These are phyloP conservation scores for Penicillium sp. DNA, from an alignment of 2,329 filamentous ascomycete species.

Conservation along the genomic window DNA sequence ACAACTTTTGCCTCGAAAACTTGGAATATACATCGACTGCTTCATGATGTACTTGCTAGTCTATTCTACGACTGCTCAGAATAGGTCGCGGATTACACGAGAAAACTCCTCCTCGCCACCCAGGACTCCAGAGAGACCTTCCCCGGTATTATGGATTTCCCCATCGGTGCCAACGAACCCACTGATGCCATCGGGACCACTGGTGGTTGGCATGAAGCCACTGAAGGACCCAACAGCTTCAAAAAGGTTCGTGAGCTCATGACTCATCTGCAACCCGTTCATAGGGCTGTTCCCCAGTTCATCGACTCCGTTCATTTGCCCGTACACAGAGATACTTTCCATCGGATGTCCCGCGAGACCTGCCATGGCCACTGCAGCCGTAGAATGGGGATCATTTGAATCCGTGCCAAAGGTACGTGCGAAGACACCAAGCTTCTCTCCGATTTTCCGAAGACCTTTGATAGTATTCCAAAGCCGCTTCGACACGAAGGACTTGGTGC, in stretches of 20 bases:
- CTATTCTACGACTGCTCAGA: conserved; percentile 37
- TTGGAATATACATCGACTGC: background rate
- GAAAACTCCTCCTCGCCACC: conserved; percentile 58
- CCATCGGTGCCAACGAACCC: conserved; percentile 37
- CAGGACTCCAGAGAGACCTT: conserved; percentile 44
- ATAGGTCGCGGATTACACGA: conserved; percentile 56
- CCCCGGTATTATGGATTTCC: conserved; percentile 42
- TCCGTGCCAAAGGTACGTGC: conserved; percentile 37
- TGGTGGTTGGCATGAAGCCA: conserved; percentile 34
- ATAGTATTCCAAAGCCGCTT: conserved; percentile 63
- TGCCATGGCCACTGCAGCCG: conserved; percentile 62
- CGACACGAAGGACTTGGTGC: conserved; percentile 57
- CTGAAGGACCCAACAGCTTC: conserved; percentile 57
- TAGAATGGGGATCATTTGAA: conserved; percentile 54
- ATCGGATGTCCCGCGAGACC: conserved; percentile 60
- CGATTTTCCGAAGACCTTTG: conserved; percentile 59
- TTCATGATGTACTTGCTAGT: background rate
- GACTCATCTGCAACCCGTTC: conserved; percentile 56
- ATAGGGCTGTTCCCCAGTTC: conserved; percentile 52
- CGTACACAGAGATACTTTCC: conserved; percentile 53
- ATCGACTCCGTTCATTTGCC: conserved; percentile 32
- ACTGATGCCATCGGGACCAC: conserved; percentile 36
- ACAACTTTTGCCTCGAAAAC: background rate
- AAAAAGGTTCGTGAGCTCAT: conserved; percentile 60
- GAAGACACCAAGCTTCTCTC: conserved; percentile 56